Percentiles rank a stretch among this genome's conserved stretches.
Conservation (phyloP, 208 protist genomes). For the Trypanosoma rangeli region DNA sequence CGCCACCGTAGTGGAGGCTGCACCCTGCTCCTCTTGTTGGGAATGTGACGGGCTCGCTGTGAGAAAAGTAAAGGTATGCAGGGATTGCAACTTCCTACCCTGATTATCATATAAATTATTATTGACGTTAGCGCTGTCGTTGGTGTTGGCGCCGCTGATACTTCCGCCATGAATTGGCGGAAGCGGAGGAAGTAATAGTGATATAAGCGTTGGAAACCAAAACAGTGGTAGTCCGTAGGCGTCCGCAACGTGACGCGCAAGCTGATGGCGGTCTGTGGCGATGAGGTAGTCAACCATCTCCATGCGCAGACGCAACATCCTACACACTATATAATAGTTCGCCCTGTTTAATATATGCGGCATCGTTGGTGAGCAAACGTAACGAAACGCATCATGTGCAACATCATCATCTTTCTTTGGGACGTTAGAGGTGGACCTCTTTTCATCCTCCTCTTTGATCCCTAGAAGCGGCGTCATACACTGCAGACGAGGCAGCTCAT, state of each 20-base stretch:
- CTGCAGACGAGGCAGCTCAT: conserved; percentile 52
- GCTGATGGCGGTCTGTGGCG: conserved; percentile 47
- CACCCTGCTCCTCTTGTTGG: neutral
- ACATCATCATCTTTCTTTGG: neutral
- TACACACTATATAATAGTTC: conserved; percentile 42
- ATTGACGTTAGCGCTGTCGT: neutral
- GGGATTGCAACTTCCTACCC: conserved; percentile 19
- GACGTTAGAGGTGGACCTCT: neutral
- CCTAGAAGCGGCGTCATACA: conserved; percentile 44
- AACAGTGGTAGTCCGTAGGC: conserved; percentile 65
- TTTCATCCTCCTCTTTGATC: conserved; percentile 2
- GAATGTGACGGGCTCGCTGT: conserved; percentile 10
- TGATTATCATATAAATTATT: conserved; percentile 4
- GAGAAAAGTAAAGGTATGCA: conserved; percentile 5
- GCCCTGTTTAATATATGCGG: conserved; percentile 54
- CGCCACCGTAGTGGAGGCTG: neutral
- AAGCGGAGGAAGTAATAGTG: conserved; percentile 17
- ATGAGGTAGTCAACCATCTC: conserved; percentile 86
- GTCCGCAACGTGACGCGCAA: conserved; percentile 58
- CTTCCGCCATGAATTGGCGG: conserved; percentile 26
- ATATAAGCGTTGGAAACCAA: conserved; percentile 68
- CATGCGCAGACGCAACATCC: conserved; percentile 58
- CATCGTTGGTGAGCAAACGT: conserved; percentile 55
- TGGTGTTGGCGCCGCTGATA: neutral
- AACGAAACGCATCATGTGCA: conserved; percentile 23